A percentile compares a stretch with the other conserved stretches of the same genome.
Conservation (phyloP, 2,329 filamentous ascomycete species). For the Colletotrichum lupini region DNA sequence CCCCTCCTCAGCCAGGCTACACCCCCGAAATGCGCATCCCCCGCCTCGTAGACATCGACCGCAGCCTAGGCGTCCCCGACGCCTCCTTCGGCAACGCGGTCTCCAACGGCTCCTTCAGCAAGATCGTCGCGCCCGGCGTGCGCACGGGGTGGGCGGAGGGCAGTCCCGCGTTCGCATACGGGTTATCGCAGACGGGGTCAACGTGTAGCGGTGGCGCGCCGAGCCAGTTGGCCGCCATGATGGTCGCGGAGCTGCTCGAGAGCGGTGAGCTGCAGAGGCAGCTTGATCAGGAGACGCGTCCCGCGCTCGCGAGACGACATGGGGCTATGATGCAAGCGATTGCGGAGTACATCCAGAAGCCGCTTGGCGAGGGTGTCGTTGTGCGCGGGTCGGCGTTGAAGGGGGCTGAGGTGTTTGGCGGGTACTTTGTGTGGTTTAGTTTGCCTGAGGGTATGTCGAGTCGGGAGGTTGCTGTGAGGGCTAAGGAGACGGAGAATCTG, state of each 20-base stretch:
- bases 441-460: slow-evolving; percentile 64
- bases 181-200: slow-evolving; percentile 63
- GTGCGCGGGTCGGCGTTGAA: slow-evolving; percentile 50
- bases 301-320: slow-evolving; percentile 58
- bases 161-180: slow-evolving; percentile 63
- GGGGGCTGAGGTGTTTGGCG: slow-evolving; percentile 69
- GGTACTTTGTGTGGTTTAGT: slow-evolving; percentile 87
- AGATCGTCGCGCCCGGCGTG: slow-evolving; percentile 83
- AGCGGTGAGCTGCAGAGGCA: slow-evolving; percentile 56
- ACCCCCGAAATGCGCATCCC: slow-evolving; percentile 65
- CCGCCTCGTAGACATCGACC: slow-evolving; percentile 83
- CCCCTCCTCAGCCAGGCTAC: slow-evolving; percentile 43
- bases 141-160: slow-evolving; percentile 91
- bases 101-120: slow-evolving; percentile 91
- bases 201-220: slow-evolving; percentile 69
- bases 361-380: slow-evolving; percentile 64
- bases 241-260: slow-evolving; percentile 60
- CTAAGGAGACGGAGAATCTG: slow-evolving; percentile 72
- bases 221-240: slow-evolving; percentile 62
- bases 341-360: slow-evolving; percentile 63
- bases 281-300: slow-evolving; percentile 54
- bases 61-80: slow-evolving; percentile 66
- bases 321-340: slow-evolving; percentile 68
- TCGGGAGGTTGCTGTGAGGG: slow-evolving; percentile 66
- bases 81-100: slow-evolving; percentile 79